Evolutionary conservation across 768 basidiomycete genomes (phyloP).

Genomic region (Leccinellum rugosiceps): DNA sequence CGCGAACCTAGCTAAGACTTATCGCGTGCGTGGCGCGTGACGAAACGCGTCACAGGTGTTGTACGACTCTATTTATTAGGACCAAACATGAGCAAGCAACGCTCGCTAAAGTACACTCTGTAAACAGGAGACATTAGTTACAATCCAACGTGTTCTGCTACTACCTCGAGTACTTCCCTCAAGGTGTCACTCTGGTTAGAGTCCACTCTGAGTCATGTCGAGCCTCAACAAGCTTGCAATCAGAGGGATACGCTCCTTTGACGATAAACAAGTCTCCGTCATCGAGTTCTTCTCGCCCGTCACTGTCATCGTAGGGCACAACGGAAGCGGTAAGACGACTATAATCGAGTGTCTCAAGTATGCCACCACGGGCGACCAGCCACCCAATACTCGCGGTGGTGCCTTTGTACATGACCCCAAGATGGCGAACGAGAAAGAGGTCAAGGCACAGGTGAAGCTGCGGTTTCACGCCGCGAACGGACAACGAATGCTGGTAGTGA

Average conservation of each 20-base stretch:
- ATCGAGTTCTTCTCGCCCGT: constrained; percentile 98
- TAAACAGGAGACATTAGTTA: not conserved
- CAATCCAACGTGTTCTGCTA: not conserved
- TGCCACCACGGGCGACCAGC: constrained; percentile 96
- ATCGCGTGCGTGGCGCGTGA: not conserved
- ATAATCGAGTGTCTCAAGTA: constrained; percentile 99
- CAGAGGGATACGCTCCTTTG: constrained; percentile 91
- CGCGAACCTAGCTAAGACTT: too few species aligned
- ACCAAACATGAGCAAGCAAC: not conserved
- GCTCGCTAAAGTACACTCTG: not conserved
- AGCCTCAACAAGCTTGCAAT: constrained; percentile 91
- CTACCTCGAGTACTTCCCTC: not conserved
- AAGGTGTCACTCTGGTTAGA: not conserved
- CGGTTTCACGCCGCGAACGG: constrained; percentile 89
- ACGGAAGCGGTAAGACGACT: constrained; percentile 98
- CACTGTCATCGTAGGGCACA: constrained; percentile 98
- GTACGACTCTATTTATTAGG: not conserved
- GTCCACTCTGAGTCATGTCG: constrained; percentile 50
- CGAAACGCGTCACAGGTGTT: not conserved
- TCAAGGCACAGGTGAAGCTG: constrained; percentile 96
- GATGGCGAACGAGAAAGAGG: constrained; percentile 99
- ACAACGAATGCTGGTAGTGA: constrained; percentile 83
- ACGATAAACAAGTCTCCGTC: constrained; percentile 89
- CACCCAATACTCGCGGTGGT: constrained; percentile 96
- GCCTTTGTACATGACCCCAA: constrained; percentile 99